phyloP scores from a whole-genome alignment of 352 stramenopile genomes.

The Phytophthora ohioensis region DNA sequence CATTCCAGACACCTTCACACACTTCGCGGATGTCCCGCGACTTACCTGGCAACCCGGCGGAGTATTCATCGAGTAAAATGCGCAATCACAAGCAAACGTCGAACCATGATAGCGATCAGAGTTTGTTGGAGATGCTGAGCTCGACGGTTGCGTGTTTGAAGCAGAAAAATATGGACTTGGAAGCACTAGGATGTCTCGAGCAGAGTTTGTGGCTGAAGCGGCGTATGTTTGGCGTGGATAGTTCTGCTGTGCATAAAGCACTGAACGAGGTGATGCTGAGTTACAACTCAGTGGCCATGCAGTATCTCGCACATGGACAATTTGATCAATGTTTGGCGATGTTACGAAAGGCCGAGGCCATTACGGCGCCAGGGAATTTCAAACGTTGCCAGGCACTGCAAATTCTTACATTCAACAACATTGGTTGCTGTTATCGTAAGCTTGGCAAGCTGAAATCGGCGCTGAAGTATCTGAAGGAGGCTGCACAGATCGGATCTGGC shows the following conservation, averaged over 20 bases:
- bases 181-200: conserved; percentile 78
- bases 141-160: conserved; percentile 75
- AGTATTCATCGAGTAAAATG: conserved; percentile 27
- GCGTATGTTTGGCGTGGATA: conserved; percentile 77
- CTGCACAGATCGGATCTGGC: conserved; percentile 64
- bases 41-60: conserved; percentile 32
- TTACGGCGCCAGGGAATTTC: conserved; percentile 77
- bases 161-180: conserved; percentile 78
- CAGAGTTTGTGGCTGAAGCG: conserved; percentile 81
- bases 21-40: conserved; percentile 32
- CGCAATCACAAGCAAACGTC: conserved; percentile 16
- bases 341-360: conserved; percentile 76
- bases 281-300: conserved; percentile 85
- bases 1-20: conserved; percentile 58
- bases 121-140: conserved; percentile 73
- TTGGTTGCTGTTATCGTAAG: conserved; percentile 85
- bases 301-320: conserved; percentile 58
- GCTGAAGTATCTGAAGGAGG: conserved; percentile 79
- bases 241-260: conserved; percentile 57
- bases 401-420: conserved; percentile 87
- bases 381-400: conserved; percentile 68
- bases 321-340: conserved; percentile 77
- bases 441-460: conserved; percentile 77
- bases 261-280: conserved; percentile 74
- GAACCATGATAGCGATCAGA: conserved; percentile 62